phyloP scores from a whole-genome alignment of 768 basidiomycete genomes.

The Tulasnella sp. region DNA sequence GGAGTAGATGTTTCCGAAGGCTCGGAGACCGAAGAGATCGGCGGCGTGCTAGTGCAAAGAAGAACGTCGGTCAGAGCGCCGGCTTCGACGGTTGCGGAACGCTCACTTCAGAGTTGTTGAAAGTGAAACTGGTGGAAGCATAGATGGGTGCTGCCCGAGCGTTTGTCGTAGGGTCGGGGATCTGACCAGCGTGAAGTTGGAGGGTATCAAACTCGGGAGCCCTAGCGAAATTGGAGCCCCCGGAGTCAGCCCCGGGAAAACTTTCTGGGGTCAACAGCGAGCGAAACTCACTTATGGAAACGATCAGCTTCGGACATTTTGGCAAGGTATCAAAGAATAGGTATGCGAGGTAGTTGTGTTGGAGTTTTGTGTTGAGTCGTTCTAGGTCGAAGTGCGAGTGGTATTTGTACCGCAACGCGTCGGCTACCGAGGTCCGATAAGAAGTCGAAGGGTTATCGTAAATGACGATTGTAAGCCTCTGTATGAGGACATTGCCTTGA shows the following conservation, averaged over 20 bases:
- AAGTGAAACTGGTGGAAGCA: constrained; percentile 56
- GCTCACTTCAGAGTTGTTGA: constrained; percentile 53
- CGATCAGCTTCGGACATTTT: not conserved
- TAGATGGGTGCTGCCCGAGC: constrained; percentile 70
- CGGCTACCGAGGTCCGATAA: not conserved
- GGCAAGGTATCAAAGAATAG: not conserved
- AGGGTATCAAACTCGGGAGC: constrained; percentile 69
- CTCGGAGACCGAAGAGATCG: constrained; percentile 56
- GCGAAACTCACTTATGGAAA: not conserved
- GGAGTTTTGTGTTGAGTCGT: not conserved
- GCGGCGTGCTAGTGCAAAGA: constrained; percentile 46
- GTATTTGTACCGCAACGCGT: not conserved
- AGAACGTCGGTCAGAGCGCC: not conserved
- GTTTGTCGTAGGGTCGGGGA: constrained; percentile 23
- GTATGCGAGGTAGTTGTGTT: not conserved
- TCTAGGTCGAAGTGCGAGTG: not conserved
- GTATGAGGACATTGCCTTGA: not conserved
- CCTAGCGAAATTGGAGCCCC: constrained; percentile 17
- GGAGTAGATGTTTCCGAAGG: constrained; percentile 51
- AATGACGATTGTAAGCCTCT: not conserved
- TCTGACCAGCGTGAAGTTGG: constrained; percentile 67
- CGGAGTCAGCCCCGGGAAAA: not conserved
- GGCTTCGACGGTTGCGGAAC: not conserved
- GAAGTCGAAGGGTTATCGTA: not conserved
- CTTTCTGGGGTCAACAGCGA: not conserved